Evolutionary conservation across 805 yeast genomes (phyloP).

Genomic region (Metschnikowia drakensbergensis): DNA sequence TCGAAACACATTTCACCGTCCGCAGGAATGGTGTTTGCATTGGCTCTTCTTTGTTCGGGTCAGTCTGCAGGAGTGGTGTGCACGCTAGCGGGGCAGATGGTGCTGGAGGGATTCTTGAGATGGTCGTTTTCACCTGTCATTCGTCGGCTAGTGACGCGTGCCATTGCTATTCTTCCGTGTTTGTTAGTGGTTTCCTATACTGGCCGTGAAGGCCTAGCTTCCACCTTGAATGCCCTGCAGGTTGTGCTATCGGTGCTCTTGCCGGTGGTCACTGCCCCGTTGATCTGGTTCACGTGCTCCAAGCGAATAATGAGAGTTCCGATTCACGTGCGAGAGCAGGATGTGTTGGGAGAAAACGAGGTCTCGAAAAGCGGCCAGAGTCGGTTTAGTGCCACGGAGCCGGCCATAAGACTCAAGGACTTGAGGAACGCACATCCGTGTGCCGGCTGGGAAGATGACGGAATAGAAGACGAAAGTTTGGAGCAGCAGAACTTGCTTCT

Average conservation of each 20-base stretch:
- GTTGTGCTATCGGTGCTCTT: constrained; percentile 76
- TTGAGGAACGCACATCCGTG: constrained; percentile 41
- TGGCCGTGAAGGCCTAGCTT: constrained; percentile 79
- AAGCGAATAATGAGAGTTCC: constrained; percentile 63
- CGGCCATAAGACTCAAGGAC: constrained; percentile 40
- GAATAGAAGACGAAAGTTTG: constrained; percentile 25
- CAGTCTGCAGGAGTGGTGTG: constrained; percentile 94
- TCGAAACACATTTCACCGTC: constrained; percentile 69
- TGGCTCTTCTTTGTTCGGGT: constrained; percentile 87
- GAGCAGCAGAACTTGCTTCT: constrained; percentile 14
- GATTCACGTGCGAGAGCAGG: constrained; percentile 29
- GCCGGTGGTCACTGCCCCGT: constrained; percentile 86
- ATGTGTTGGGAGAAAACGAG: constrained; percentile 5
- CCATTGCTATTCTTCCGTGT: constrained; percentile 85
- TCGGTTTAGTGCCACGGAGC: constrained; percentile 33
- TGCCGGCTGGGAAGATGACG: constrained; percentile 37
- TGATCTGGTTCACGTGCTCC: constrained; percentile 74
- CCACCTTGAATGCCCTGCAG: constrained; percentile 74
- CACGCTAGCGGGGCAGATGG: constrained; percentile 91
- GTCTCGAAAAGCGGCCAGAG: constrained; percentile 7
- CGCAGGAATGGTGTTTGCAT: constrained; percentile 85
- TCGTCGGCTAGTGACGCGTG: constrained; percentile 73
- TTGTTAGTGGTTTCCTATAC: constrained; percentile 63
- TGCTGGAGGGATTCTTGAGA: constrained; percentile 80
- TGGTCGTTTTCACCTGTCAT: constrained; percentile 83